Evolutionary conservation across 2,329 filamentous ascomycete species (phyloP), one percentile per base, ranked within the genome.

Genomic region (Penicillium decumbens): DNA sequence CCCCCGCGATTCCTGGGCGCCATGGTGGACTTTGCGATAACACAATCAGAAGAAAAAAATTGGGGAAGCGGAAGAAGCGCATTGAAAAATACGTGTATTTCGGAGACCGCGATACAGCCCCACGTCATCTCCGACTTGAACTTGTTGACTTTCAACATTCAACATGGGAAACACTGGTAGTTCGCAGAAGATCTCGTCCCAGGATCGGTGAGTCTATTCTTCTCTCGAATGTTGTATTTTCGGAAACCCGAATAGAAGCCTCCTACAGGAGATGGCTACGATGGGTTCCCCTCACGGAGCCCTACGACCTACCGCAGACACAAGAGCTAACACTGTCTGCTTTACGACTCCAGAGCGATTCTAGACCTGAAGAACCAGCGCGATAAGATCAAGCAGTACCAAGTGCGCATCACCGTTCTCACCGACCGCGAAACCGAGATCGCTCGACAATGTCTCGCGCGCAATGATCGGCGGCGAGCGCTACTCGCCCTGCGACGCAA

Each of bases 341-440:
- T 38, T 46, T 43, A 25, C 39, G 3, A 32, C 37, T 25, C n/a
- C 67, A 96, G 91, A 76, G 92, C 92, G 52, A 96, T 97, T 72
- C 86, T 97, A 65, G 91, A 97, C 74, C 87, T 97, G 76, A 97
- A 97, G 77, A 89, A 84, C 73, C 92, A 97, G 76, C 91, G 93
- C 71, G 93, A 98, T 78, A 95, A 90, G 72, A 85, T 98, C 3
- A 91, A 95, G 65, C 90, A 95, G 70, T 97, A 97, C 76, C 92
- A 96, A 72, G 87, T 87, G 65, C 87, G 88, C 64, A 93, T 98
- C 66, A 86, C 84, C 30, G 79, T 88, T 44, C 82, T 98, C 32
- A 96, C 92, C 6, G 81, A 85, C 66, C 87, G 87, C 58, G 92
- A 98, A 74, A 95, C 87, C 42, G 86, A 84, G 40, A 87, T 95